Conservation (phyloP, 2,329 filamentous ascomycete genomes). For the Cercospora sp. region DNA sequence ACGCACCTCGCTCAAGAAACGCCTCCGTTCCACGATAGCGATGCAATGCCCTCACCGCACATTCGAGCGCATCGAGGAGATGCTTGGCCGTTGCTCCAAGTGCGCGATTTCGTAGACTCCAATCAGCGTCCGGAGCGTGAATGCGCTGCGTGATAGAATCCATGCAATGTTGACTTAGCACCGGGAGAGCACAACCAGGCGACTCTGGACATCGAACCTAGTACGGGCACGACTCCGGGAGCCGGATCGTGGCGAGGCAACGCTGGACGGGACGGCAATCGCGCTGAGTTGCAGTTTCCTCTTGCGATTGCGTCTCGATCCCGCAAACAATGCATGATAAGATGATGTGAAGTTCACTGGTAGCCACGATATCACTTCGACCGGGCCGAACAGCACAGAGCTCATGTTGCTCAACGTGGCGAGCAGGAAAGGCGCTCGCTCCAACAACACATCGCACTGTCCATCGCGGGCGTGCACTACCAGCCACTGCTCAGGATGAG, state of each 20-base stretch:
- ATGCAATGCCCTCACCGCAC: background rate
- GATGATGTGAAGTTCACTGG: background rate
- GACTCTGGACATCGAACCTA: background rate
- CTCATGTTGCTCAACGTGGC: background rate
- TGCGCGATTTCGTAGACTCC: background rate
- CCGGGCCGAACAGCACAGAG: background rate
- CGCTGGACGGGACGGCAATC: background rate
- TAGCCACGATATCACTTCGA: background rate
- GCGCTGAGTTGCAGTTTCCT: background rate
- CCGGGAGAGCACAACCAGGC: background rate
- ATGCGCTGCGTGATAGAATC: background rate
- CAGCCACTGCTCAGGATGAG: background rate
- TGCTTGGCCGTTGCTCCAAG: background rate
- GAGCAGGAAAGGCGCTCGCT: background rate
- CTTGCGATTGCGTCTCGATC: background rate
- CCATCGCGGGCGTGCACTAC: background rate
- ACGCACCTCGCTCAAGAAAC: slow-evolving; percentile 2
- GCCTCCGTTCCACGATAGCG: background rate
- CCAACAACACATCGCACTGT: background rate
- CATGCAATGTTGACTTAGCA: background rate
- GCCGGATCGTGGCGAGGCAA: background rate
- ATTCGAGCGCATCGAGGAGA: background rate
- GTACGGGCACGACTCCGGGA: background rate
- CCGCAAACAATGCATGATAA: background rate
- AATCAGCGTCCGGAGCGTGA: background rate